Evolutionary conservation across 805 yeast species (phyloP).

Genomic region (Candida rishiriensis): DNA sequence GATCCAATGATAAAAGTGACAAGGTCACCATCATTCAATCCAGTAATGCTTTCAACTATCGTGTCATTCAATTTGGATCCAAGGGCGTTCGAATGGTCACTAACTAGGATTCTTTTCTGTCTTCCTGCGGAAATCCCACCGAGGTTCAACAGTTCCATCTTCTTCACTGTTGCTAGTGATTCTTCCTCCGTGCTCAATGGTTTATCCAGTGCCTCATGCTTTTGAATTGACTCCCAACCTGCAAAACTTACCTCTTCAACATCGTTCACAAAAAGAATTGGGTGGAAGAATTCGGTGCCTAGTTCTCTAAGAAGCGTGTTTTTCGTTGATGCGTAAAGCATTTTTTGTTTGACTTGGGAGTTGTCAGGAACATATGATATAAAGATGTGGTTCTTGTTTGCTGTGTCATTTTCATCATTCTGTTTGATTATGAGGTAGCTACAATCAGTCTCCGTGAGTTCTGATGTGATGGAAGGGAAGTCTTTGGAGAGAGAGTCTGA

Average conservation of each 20-base stretch:
- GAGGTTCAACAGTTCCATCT: constrained; percentile 35
- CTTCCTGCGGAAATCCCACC: constrained; percentile 24
- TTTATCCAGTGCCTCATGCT: constrained; percentile 34
- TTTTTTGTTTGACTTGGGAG: constrained; percentile 77
- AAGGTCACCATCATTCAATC: constrained; percentile 3
- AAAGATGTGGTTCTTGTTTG: constrained; percentile 42
- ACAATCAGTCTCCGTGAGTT: constrained; percentile 37
- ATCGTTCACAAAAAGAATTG: constrained; percentile 52
- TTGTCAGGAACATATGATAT: constrained; percentile 83
- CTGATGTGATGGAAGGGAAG: constrained; percentile 30
- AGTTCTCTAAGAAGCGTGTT: constrained; percentile 69
- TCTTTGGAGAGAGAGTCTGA: constrained; percentile 31
- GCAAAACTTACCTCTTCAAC: constrained; percentile 47
- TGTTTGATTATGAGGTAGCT: constrained; percentile 46
- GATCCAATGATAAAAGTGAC: constrained; percentile 10
- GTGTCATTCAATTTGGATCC: constrained; percentile 7
- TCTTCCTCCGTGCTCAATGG: constrained; percentile 60
- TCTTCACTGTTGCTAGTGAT: constrained; percentile 41
- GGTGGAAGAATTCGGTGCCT: constrained; percentile 52
- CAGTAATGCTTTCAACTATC: constrained; percentile 3
- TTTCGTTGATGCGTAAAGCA: constrained; percentile 92
- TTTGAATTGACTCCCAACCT: constrained; percentile 41
- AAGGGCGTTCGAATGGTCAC: constrained; percentile 13
- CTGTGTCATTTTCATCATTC: constrained; percentile 9
- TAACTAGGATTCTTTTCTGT: constrained; percentile 19